Evolutionary conservation across 2,329 filamentous ascomycete genomes (phyloP).

Genomic region (Paraphaeosphaeria minitans): DNA sequence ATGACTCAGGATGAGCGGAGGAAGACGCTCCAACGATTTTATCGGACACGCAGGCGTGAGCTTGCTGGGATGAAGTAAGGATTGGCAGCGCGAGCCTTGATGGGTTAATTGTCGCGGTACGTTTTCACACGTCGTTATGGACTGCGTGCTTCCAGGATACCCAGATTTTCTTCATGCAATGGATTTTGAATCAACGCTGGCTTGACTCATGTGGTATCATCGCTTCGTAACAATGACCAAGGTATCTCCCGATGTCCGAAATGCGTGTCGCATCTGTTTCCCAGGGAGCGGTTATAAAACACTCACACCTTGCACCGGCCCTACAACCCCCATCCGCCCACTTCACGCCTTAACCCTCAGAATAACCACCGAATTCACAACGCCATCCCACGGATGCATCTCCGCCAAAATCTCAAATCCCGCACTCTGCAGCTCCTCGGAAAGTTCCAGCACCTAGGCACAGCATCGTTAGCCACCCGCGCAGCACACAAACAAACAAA

Average conservation of each 20-base stretch:
- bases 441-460: conserved; percentile 50
- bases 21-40: conserved; percentile 80
- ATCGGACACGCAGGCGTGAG: conserved; percentile 66
- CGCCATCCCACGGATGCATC: conserved; percentile 56
- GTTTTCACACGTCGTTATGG: neutral
- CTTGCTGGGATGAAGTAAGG: conserved; percentile 10
- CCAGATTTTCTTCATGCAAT: neutral
- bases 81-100: neutral
- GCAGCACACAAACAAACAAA: neutral
- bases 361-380: conserved; percentile 58
- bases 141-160: neutral
- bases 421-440: conserved; percentile 32
- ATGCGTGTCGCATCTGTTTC: no score
- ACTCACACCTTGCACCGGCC: no score
- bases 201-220: neutral
- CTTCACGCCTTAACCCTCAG: conserved; percentile 26
- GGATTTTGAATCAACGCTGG: no score
- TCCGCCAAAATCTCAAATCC: conserved; percentile 50
- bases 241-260: no score
- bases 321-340: no score
- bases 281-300: no score
- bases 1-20: conserved; percentile 86
- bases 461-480: neutral
- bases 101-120: neutral
- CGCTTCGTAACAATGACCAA: neutral